Evolutionary conservation across 805 yeast species (phyloP).

Genomic region (Naumovozyma castellii): DNA sequence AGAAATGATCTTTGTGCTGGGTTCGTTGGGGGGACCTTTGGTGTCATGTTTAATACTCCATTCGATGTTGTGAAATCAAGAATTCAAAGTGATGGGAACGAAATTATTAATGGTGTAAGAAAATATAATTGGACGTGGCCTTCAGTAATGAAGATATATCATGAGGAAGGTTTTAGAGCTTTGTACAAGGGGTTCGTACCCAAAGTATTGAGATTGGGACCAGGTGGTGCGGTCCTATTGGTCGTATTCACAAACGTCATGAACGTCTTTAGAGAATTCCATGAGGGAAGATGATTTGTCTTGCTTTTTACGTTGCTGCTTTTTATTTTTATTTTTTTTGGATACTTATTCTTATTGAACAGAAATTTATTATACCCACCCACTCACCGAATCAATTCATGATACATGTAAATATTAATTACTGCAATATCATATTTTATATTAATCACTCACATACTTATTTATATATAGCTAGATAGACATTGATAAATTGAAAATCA

Average conservation of each 20-base stretch:
- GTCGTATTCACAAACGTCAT: conserved; percentile 67
- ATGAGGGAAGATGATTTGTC: background rate
- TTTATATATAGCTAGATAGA: background rate
- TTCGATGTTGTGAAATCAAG: conserved; percentile 94
- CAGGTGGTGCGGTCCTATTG: conserved; percentile 94
- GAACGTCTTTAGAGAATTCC: background rate
- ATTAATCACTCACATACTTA: no score
- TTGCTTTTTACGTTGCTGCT: background rate
- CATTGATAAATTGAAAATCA: background rate
- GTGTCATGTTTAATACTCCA: conserved; percentile 88
- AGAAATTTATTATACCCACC: background rate
- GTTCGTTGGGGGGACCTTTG: conserved; percentile 88
- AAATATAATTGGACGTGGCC: conserved; percentile 88
- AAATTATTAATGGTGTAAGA: conserved; percentile 59
- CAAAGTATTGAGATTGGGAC: conserved; percentile 91
- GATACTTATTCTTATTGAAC: background rate
- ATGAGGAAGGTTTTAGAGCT: conserved; percentile 82
- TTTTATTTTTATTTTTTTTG: background rate
- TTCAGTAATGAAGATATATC: conserved; percentile 53
- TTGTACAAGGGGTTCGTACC: conserved; percentile 92
- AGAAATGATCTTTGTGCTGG: conserved; percentile 82
- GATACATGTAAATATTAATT: background rate
- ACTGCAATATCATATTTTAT: no score
- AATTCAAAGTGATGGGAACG: conserved; percentile 63
- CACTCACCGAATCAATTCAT: no score